Conservation (phyloP, 345 rosid genomes). For the Citrus hindsii region DNA sequence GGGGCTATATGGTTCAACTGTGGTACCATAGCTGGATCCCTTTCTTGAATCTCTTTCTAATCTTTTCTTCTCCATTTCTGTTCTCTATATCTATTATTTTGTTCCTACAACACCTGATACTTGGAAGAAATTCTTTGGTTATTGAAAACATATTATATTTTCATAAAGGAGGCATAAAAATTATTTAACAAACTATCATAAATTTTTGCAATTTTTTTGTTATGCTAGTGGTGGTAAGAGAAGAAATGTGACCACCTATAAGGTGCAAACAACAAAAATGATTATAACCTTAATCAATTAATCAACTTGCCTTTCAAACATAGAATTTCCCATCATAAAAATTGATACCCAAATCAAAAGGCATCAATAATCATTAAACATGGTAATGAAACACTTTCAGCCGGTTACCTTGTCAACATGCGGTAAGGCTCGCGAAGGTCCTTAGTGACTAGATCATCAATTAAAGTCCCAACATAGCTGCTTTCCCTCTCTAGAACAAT, state of each 20-base stretch:
- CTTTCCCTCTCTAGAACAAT: conserved; percentile 97
- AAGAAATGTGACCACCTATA: background rate
- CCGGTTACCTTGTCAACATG: conserved; percentile 78
- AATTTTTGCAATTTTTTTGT: background rate
- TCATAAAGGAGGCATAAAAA: background rate
- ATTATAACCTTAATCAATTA: background rate
- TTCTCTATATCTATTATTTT: background rate
- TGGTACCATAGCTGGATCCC: too few species aligned
- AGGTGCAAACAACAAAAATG: background rate
- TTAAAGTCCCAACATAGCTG: conserved; percentile 87
- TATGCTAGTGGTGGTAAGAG: background rate
- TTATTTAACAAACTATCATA: too few species aligned
- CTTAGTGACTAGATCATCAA: conserved; percentile 92
- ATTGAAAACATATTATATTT: background rate
- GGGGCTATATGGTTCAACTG: too few species aligned
- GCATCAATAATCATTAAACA: background rate
- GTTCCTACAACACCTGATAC: background rate
- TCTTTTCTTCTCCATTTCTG: background rate
- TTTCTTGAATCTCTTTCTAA: background rate
- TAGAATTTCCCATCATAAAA: background rate
- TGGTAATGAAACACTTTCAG: background rate
- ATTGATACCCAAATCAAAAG: background rate
- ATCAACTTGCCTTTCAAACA: conserved; percentile 4
- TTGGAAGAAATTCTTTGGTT: background rate
- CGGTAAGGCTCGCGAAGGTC: conserved; percentile 98